Evolutionary conservation across 148 eudicot genomes (phyloP), one percentile per base, ranked within the genome.

Genomic region (Dianthus caryophyllus): DNA sequence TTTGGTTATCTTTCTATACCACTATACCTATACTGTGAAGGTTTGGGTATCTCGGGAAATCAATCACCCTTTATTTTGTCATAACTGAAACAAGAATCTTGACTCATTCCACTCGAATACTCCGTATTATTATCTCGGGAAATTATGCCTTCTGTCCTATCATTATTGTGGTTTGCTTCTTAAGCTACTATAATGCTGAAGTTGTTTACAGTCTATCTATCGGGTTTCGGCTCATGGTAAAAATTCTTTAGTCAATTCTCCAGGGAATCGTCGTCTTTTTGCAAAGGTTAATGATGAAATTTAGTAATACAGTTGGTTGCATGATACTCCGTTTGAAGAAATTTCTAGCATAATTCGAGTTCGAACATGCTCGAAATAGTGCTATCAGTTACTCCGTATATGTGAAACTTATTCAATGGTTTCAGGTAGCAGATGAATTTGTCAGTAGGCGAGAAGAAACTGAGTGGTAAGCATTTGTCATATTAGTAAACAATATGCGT

Each of bases 361-460:
- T 61, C 6, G 20, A 33, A 25, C 16, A 5, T 30, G 20, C 36
- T n/a, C 24, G 44, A 12, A 39, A n/a, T n/a, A 5, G 5, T 48
- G 60, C 49, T 25, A 57, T 33, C 11, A 16, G 15, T 20, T 66
- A n/a, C n/a, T n/a, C n/a, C n/a, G n/a, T 27, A 60, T 67, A 14
- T 49, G 44, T 48, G 39, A 9, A 12, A 20, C 17, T 21, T 61
- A 55, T 31, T 44, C 13, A 53, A 67, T 67, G 43, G 46, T 80
- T 54, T 65, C 81, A 93, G 98, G 98, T 90, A 36, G 97, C 93
- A 15, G 93, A 94, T 77, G 99, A 94, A 75, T 86, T 94, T 74
- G 71, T 88, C 66, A 90, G 58, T 74, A 90, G 99, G 73, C 86
- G 90, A 61, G 51, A 88, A 78, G 99, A 94, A 86, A 88, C 99